Percentiles rank a stretch among this genome's conserved stretches.
Evolutionary conservation across 169 alveolate genomes (phyloP).

Genomic region (Cryptosporidium tyzzeri): DNA sequence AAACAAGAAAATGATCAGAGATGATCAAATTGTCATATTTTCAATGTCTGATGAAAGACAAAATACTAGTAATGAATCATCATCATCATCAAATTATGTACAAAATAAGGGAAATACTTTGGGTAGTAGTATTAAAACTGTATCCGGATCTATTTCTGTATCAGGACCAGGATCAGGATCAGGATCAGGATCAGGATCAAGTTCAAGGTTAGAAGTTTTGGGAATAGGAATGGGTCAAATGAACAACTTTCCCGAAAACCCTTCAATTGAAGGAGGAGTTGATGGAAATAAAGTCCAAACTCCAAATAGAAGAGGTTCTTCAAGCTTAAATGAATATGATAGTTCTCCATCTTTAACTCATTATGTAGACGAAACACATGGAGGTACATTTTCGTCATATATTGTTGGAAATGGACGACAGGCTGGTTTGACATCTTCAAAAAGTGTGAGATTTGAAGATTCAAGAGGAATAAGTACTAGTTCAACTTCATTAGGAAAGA

Average conservation of each 20-base stretch:
- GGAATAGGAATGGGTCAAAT: background rate
- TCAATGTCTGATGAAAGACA: constrained; percentile 36
- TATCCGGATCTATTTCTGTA: background rate
- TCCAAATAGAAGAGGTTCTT: constrained; percentile 24
- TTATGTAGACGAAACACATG: constrained; percentile 8
- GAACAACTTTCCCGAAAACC: background rate
- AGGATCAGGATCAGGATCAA: background rate
- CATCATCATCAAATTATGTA: background rate
- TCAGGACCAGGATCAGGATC: background rate
- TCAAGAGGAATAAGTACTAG: background rate
- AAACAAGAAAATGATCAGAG: constrained; percentile 29
- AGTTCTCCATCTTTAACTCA: constrained; percentile 46
- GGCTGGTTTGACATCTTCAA: background rate
- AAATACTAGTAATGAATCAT: background rate
- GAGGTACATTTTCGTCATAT: constrained; percentile 8
- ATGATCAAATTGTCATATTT: constrained; percentile 36
- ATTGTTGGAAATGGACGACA: background rate
- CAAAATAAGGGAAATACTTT: background rate
- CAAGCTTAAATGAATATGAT: constrained; percentile 25
- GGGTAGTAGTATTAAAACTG: background rate
- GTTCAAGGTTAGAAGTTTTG: background rate
- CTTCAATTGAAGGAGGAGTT: background rate
- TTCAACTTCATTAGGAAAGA: background rate
- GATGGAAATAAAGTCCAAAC: constrained; percentile 6
- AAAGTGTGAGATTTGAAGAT: constrained; percentile 31